Conservation (phyloP, 1,284 basidiomycete genomes). For the Ustilago crameri region DNA sequence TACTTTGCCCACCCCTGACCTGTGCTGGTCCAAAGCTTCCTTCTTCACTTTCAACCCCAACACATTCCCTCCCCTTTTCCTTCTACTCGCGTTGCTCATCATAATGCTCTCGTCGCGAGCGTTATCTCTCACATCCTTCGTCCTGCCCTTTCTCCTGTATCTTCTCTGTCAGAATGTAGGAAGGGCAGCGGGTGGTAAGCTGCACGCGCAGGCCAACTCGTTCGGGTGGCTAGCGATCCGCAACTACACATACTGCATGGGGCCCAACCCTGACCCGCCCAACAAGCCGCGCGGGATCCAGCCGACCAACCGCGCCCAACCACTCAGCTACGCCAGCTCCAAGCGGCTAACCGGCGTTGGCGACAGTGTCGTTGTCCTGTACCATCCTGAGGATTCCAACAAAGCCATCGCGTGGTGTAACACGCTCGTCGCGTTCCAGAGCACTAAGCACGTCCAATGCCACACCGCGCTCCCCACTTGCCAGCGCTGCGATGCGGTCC, state of each 20-base stretch:
- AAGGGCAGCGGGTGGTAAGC: neutral
- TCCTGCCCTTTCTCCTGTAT: neutral
- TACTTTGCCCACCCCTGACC: neutral
- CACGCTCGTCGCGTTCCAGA: slow-evolving; percentile 34
- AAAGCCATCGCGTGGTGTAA: slow-evolving; percentile 49
- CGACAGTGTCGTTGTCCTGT: slow-evolving; percentile 43
- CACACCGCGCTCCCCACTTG: slow-evolving; percentile 36
- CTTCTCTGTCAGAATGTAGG: neutral
- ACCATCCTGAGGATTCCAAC: slow-evolving; percentile 32
- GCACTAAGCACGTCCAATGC: slow-evolving; percentile 20
- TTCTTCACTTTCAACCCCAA: neutral
- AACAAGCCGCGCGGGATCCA: slow-evolving; percentile 31
- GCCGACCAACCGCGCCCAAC: neutral
- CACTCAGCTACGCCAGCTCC: neutral
- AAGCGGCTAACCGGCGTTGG: slow-evolving; percentile 25
- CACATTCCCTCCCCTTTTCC: neutral
- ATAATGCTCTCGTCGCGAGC: neutral
- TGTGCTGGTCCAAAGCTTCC: neutral
- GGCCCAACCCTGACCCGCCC: slow-evolving; percentile 17
- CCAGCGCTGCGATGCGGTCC: slow-evolving; percentile 41
- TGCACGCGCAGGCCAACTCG: slow-evolving; percentile 27
- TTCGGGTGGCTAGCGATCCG: slow-evolving; percentile 45
- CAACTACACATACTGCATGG: slow-evolving; percentile 40
- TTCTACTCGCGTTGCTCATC: neutral
- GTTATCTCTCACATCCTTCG: no score